phyloP scores from a whole-genome alignment of 208 protist genomes.

The Leishmania aethiopica region DNA sequence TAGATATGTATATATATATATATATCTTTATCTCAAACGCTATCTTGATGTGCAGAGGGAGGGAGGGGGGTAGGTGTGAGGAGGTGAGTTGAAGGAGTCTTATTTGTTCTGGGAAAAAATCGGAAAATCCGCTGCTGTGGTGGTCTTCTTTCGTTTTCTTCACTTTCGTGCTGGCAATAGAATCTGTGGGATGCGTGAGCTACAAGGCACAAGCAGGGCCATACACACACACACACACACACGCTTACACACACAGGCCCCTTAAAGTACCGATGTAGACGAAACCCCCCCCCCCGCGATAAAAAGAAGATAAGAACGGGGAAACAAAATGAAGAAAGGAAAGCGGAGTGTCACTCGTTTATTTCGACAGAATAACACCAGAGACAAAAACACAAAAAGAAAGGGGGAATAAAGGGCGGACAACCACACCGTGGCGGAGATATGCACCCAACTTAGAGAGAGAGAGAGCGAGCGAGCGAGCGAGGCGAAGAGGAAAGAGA shows the following conservation, averaged over 20 bases:
- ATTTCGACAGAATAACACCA: background rate
- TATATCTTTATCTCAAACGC: background rate
- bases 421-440: background rate
- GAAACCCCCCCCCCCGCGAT: background rate
- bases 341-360: background rate
- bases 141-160: background rate
- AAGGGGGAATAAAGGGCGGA: background rate
- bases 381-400: background rate
- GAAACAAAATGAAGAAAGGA: background rate
- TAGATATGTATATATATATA: background rate
- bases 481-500: background rate
- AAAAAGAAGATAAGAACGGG: background rate
- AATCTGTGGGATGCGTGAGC: background rate
- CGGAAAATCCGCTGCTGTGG: background rate
- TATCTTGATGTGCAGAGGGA: background rate
- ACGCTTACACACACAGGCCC: background rate
- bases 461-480: background rate
- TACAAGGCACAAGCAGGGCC: too few species aligned
- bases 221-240: background rate
- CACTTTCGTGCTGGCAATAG: background rate
- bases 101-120: background rate
- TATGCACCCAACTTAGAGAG: background rate
- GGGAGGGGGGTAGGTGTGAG: too few species aligned
- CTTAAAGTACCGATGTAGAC: background rate
- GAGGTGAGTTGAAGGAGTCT: background rate